Base-by-base conservation (phyloP, 2,329 filamentous ascomycete species). In the Phoma herbarum region DNA sequence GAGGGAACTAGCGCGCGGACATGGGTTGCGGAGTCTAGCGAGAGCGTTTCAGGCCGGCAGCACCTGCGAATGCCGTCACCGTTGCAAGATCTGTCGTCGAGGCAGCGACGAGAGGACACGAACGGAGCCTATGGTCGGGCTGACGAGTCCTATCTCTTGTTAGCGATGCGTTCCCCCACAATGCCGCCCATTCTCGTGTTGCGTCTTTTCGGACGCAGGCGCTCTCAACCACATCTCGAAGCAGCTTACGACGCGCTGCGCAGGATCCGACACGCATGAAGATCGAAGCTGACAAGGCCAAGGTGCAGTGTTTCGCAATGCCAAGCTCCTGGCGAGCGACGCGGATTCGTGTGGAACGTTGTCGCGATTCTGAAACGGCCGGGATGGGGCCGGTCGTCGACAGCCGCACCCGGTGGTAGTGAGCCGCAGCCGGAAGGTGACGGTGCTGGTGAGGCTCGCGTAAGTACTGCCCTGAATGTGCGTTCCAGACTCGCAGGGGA, bases 11-110 rank as follows among this genome's bases (percentile, higher is more conserved):
- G 56, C 41, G 46, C 45, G 61, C 59, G 58, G 43, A 59, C 52
- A 66, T 57, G 65, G 59, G 62, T 64, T 56, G 62, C 58, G 58
- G 58, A 60, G 56, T 52, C 49, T 49, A 57, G 52, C 57, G 56
- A 55, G 52, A 60, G 49, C 57, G 68, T 71, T 70, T 70, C 67
- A 72, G 60, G 62, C 53, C 57, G 51, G 54, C 54, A 50, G 60
- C 57, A 58, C 46, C 46, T 45, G 28, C 23, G 41, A 55, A 51
- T 60, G 57, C 52, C 47, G 46, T 56, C 57, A 56, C 48, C 25
- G 48, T 57, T 31, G 46, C 47, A 57, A 23, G 37, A 48, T 31
- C 33, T 28, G 28, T 43, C 35, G 6, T 37, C 28, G 43, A 14
- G 12, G 14, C 14, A 18, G 26, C n/a, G 43, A 23, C 23, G 35